Evolutionary conservation across 2,329 filamentous ascomycete species (phyloP).

Genomic region (Cladophialophora carrionii): DNA sequence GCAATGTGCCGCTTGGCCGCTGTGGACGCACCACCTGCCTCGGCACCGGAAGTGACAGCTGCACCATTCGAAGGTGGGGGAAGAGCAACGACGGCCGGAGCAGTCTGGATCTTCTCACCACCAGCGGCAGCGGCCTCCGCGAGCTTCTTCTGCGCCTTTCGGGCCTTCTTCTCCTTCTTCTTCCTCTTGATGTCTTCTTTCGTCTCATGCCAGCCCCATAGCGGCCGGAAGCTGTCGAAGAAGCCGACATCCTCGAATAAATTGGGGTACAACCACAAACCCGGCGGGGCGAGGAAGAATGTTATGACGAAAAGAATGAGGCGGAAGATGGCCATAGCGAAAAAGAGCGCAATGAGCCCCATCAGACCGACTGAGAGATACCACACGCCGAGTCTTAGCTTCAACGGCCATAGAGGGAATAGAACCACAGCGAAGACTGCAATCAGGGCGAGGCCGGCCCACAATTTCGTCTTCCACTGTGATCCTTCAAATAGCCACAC

Average conservation of each 20-base stretch:
- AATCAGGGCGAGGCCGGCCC: slow-evolving; percentile 79
- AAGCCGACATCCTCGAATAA: slow-evolving; percentile 98
- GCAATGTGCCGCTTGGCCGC: slow-evolving; percentile 36
- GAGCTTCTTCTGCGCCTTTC: slow-evolving; percentile 36
- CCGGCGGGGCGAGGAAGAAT: slow-evolving; percentile 79
- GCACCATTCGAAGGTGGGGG: slow-evolving; percentile 24
- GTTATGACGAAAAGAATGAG: slow-evolving; percentile 93
- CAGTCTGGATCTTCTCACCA: slow-evolving; percentile 14
- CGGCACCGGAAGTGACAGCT: slow-evolving; percentile 40
- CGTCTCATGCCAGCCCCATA: slow-evolving; percentile 94
- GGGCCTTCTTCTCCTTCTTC: slow-evolving; percentile 43
- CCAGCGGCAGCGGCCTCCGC: slow-evolving; percentile 15
- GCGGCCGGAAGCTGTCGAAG: slow-evolving; percentile 91
- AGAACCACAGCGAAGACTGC: slow-evolving; percentile 86
- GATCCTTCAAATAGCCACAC: slow-evolving; percentile 95
- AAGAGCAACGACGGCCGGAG: slow-evolving; percentile 38
- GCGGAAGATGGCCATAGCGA: slow-evolving; percentile 95
- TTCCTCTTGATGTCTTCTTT: slow-evolving; percentile 63
- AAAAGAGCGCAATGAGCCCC: slow-evolving; percentile 87
- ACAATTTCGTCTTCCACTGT: slow-evolving; percentile 91
- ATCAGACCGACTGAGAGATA: slow-evolving; percentile 95
- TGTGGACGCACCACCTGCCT: slow-evolving; percentile 42
- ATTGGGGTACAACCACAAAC: slow-evolving; percentile 98
- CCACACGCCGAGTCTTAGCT: slow-evolving; percentile 91
- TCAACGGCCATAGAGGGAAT: slow-evolving; percentile 94